A percentile compares a stretch with the other conserved stretches of the same genome.
Evolutionary conservation across 257 asterid species (phyloP).

Genomic region (Plantago elongata): DNA sequence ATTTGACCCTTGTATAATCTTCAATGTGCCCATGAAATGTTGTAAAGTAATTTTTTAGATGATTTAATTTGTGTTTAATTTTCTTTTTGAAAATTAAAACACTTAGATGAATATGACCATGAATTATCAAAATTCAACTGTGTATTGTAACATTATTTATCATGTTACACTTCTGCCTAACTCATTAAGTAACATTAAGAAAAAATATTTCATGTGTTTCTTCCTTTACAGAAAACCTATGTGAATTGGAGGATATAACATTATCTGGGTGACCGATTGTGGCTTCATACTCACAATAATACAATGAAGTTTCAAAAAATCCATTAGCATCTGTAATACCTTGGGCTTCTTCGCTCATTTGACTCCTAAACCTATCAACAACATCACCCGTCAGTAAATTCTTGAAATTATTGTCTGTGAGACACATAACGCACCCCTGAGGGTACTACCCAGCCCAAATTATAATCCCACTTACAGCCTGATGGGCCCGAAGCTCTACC

Average conservation of each 20-base stretch:
- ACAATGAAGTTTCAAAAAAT: conserved; percentile 32
- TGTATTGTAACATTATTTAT: too few species aligned
- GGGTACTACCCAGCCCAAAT: conserved; percentile 57
- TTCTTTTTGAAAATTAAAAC: too few species aligned
- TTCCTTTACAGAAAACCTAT: conserved; percentile 7
- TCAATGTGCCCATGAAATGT: too few species aligned
- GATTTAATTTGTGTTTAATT: too few species aligned
- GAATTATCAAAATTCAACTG: too few species aligned
- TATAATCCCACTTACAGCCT: conserved; percentile 33
- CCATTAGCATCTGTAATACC: conserved; percentile 38
- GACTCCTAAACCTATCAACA: conserved; percentile 30
- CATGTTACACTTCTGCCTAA: too few species aligned
- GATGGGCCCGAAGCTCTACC: conserved; percentile 44
- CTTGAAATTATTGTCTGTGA: conserved; percentile 47
- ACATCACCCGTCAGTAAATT: conserved; percentile 51
- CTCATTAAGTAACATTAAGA: neutral
- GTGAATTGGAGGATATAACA: neutral
- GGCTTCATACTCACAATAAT: conserved; percentile 52
- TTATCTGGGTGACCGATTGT: conserved; percentile 29
- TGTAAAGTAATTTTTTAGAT: too few species aligned
- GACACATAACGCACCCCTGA: conserved; percentile 55
- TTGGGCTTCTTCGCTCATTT: conserved; percentile 9
- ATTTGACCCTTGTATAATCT: too few species aligned
- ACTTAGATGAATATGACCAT: too few species aligned
- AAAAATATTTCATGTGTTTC: neutral